Evolutionary conservation across 306 rosid genomes (phyloP), one percentile per base, ranked within the genome.

Genomic region (Inga leiocalycina): DNA sequence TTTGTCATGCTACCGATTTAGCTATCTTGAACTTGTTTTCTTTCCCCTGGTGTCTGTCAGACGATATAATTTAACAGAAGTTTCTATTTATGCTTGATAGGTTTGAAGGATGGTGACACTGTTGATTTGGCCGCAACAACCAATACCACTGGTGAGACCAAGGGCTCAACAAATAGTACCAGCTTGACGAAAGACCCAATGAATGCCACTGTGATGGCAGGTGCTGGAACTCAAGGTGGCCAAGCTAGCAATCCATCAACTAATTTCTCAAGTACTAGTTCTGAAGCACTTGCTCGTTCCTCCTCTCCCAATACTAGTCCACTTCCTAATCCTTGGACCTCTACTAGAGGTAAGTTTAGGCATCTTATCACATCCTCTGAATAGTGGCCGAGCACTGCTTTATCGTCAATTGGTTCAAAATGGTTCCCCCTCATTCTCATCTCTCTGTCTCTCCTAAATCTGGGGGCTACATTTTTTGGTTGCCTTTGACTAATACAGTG

Each of bases 311-410:
- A 10, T 44, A 8, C 10, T 44, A 89, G 90, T 62, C 97, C 98
- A 3, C 97, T 92, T 81, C 98, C 98, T 46, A 94, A 94, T 91
- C 94, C 98, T 77, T 92, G 94, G 94, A 80, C 88, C 75, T 49
- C 92, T 44, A 66, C 91, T 75, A 88, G 92, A 71, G 67, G 97
- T 92, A 88, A 85, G 92, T 82, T 80, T 64, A 52, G 51, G 48
- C 80, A 27, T 69, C 22, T 12, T 45, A 51, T 79, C 82, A 68
- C 79, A 14, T 87, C 54, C 71, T 67, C 71, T 45, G 39, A 70
- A 62, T 46, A 20, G 46, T 37, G 30, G 71, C 81, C 54, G 48
- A 44, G 80, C 69, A 12, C 27, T 35, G 41, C 45, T 39, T 69
- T 69, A 0, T 69, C 8, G 11, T 37, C 24, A 69, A 8, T 37